Percentiles rank a stretch among this genome's conserved stretches.
Conservation (phyloP, 495 filamentous ascomycete species). For the Monascus purpureus region DNA sequence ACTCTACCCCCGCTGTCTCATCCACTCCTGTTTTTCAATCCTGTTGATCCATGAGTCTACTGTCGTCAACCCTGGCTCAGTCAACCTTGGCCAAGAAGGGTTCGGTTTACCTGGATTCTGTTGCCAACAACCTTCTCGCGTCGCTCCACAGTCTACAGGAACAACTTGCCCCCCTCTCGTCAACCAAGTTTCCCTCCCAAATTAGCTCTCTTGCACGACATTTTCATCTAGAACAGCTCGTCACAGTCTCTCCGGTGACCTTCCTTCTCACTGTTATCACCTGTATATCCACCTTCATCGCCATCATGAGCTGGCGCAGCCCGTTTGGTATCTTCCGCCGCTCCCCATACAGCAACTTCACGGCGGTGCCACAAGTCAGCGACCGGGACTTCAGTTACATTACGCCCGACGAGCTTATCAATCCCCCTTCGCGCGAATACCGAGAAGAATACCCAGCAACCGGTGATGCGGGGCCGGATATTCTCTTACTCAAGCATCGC, state of each 20-base stretch:
- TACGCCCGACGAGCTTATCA: conserved; percentile 50
- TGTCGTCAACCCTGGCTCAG: conserved; percentile 31
- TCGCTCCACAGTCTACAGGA: conserved; percentile 28
- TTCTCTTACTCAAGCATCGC: conserved; percentile 60
- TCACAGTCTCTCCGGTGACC: neutral
- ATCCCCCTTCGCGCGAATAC: conserved; percentile 12
- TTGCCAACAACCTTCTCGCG: conserved; percentile 39
- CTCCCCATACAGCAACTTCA: conserved; percentile 32
- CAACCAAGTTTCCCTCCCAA: conserved; percentile 23
- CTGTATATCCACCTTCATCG: conserved; percentile 32
- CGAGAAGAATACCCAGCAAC: conserved; percentile 16
- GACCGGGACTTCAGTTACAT: conserved; percentile 76
- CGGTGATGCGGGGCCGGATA: conserved; percentile 50
- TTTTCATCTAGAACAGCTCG: neutral
- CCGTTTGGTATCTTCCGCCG: conserved; percentile 37
- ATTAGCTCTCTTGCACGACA: conserved; percentile 12
- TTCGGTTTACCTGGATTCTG: conserved; percentile 35
- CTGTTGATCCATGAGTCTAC: conserved; percentile 22
- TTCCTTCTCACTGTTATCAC: conserved; percentile 35
- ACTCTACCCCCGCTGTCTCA: too few relatives aligned
- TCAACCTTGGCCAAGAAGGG: conserved; percentile 35
- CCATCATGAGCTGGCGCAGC: conserved; percentile 52
- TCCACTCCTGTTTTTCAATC: too few relatives aligned
- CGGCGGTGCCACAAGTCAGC: conserved; percentile 42
- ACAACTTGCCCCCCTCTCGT: conserved; percentile 20